phyloP scores from a whole-genome alignment of 2,329 filamentous ascomycete genomes.

The Cytospora schulzeri region DNA sequence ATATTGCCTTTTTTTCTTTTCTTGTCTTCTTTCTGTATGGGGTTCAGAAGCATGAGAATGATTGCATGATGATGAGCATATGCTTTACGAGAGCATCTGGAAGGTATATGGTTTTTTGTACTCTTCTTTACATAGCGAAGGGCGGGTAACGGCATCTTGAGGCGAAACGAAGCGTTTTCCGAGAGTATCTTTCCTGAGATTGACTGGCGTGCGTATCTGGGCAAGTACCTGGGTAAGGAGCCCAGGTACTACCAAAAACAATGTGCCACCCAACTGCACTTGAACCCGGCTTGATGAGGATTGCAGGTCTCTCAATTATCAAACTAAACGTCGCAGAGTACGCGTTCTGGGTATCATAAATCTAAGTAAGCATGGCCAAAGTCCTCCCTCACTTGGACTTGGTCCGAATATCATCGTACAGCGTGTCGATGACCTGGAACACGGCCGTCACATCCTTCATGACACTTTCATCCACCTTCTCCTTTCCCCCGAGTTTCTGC shows the following conservation, averaged over 20 bases:
- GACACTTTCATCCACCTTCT: conserved; percentile 70
- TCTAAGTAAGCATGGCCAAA: neutral
- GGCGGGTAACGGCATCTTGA: neutral
- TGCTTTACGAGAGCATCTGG: neutral
- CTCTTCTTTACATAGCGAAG: neutral
- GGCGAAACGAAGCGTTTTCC: neutral
- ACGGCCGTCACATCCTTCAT: conserved; percentile 84
- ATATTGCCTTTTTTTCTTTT: neutral
- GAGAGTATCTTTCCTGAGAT: neutral
- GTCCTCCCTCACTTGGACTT: conserved; percentile 32
- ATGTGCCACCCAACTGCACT: no score
- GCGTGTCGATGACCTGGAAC: conserved; percentile 83
- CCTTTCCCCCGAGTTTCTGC: conserved; percentile 75
- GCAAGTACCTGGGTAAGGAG: no score
- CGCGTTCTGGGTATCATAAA: neutral
- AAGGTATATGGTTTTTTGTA: neutral
- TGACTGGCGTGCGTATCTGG: neutral
- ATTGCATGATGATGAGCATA: conserved; percentile 22
- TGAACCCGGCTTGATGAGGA: no score
- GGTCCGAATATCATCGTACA: conserved; percentile 68
- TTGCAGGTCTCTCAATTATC: no score
- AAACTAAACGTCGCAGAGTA: neutral
- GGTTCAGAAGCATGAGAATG: neutral
- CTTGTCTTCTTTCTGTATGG: neutral
- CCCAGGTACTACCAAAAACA: no score